Base-by-base conservation (phyloP, 345 rosid genomes). In the Populus davidiana region DNA sequence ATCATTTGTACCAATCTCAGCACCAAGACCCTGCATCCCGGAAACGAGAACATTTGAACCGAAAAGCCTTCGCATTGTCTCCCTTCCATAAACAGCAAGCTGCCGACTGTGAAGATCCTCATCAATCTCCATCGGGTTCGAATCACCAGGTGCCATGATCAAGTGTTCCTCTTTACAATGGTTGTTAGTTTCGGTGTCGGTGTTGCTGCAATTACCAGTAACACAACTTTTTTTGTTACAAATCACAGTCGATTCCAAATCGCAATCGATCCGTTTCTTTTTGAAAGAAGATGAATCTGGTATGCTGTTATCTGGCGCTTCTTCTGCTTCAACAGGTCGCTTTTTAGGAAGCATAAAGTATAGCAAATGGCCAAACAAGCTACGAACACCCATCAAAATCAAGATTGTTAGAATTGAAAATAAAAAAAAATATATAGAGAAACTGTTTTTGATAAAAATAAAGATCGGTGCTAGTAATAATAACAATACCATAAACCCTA, bases 21-120 rank as follows among this genome's bases (percentile, higher is more conserved):
- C 98, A 25, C 99, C 99, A 8, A 96, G 94, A 38, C 98, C 99
- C 74, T 89, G 97, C 86, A 94, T 83, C 86, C 99, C 99, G 0
- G 99, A 94, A 71, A 96, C 83, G 49, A 96, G 97, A 54, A 96
- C 87, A 66, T 88, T 89, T 0, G 99, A 96, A 5, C 97, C 99
- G 67, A 96, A 96, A 79, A 96, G 97, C 64, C 97, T 89, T 39
- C 92, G 88, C 98, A 96, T 96, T 4, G 99, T 94, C 86, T 96
- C 99, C 2, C 99, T 97, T 41, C 99, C 99, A 44, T 96, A 96
- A 38, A 96, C 99, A 1, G 99, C 99, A 23, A 96, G 99, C 93
- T 96, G 99, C 52, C 99, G 81, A 81, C 99, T 96, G 85, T 96
- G 98, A 49, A 96, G 92, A 89, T 96, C 99, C 81, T 94, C 99